Evolutionary conservation across 257 asterid species (phyloP).

Genomic region (Solanum tarijense): DNA sequence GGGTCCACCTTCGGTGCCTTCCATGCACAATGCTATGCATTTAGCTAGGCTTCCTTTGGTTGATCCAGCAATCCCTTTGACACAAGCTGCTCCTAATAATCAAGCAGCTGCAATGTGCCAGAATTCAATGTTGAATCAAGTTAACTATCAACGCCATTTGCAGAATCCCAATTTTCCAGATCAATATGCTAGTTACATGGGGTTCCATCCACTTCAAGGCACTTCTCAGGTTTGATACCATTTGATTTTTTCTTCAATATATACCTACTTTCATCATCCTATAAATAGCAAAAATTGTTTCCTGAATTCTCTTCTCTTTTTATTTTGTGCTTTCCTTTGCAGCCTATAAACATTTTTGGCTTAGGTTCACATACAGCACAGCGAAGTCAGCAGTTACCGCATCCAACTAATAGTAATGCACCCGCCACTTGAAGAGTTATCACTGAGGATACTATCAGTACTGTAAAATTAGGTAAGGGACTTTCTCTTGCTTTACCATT

Average conservation of each 20-base stretch:
- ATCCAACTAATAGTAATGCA: conserved; percentile 27
- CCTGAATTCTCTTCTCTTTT: not conserved
- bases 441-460: not conserved
- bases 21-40: conserved; percentile 46
- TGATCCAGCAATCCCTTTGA: conserved; percentile 21
- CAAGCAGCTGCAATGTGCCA: conserved; percentile 28
- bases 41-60: conserved; percentile 38
- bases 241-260: not conserved
- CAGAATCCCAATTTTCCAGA: conserved; percentile 35
- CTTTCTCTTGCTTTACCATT: not conserved
- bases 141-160: conserved; percentile 40
- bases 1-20: conserved; percentile 37
- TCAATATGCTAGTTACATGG: conserved; percentile 57
- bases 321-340: conserved; percentile 6
- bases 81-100: conserved; percentile 1
- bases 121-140: conserved; percentile 19
- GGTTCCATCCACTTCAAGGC: conserved; percentile 39
- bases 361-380: conserved; percentile 37
- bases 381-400: conserved; percentile 22
- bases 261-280: not conserved
- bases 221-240: conserved; percentile 41
- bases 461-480: not conserved
- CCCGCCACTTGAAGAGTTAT: conserved; percentile 7
- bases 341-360: conserved; percentile 43
- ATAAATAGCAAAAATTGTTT: not conserved